Percentiles rank a stretch among this genome's conserved stretches.
Evolutionary conservation across 768 basidiomycete species (phyloP).

Genomic region (Kwoniella shandongensis): DNA sequence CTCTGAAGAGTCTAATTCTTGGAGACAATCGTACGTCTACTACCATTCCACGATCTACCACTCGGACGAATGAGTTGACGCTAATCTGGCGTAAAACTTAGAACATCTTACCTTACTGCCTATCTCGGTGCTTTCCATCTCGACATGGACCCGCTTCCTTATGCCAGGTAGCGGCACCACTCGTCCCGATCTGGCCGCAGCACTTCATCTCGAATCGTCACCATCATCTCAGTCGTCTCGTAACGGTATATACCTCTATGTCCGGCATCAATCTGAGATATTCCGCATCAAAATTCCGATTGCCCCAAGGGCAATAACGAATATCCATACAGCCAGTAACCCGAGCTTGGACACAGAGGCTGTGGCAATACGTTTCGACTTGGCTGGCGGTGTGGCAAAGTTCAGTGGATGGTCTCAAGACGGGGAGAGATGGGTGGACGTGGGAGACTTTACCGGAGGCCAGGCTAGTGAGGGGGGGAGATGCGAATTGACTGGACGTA

Average conservation of each 20-base stretch:
- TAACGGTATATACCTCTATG: conserved; percentile 27
- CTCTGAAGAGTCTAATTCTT: conserved; percentile 25
- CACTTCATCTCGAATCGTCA: conserved; percentile 16
- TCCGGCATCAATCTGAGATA: conserved; percentile 26
- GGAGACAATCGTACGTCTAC: conserved; percentile 33
- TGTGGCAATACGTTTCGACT: conserved; percentile 32
- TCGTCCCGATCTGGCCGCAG: conserved; percentile 34
- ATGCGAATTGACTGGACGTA: conserved; percentile 37
- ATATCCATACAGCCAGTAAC: conserved; percentile 19
- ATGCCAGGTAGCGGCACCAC: conserved; percentile 26
- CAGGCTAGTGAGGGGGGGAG: conserved; percentile 28
- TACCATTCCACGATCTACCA: conserved; percentile 2
- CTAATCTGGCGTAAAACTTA: too few relatives aligned
- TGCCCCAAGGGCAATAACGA: background rate
- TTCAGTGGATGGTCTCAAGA: conserved; percentile 28
- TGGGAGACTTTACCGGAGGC: conserved; percentile 39
- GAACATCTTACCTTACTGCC: conserved; percentile 31
- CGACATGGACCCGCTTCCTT: conserved; percentile 42
- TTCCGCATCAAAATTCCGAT: conserved; percentile 38
- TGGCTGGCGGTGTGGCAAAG: conserved; percentile 10
- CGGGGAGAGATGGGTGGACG: conserved; percentile 18
- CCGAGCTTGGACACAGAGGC: conserved; percentile 21
- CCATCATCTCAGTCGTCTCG: background rate
- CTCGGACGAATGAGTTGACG: too few relatives aligned
- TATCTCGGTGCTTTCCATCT: conserved; percentile 36